A percentile compares a stretch with the other conserved stretches of the same genome.
phyloP scores from a whole-genome alignment of 202 grass and related monocot species.

The Elaeis oleifera region DNA sequence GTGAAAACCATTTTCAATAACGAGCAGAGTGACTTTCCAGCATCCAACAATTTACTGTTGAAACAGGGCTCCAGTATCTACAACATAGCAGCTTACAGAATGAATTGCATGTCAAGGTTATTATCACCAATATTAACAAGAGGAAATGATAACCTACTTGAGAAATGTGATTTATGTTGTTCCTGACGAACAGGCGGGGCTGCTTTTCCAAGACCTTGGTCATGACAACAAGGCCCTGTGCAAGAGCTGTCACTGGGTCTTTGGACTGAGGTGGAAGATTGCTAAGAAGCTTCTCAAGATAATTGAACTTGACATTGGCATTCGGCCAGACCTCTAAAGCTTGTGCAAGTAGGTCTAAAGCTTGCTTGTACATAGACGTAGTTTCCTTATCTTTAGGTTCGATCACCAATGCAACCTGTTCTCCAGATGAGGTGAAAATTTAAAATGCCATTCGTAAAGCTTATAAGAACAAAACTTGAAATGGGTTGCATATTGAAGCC shows the following conservation, averaged over 20 bases:
- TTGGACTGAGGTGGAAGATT: conserved; percentile 87
- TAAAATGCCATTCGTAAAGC: conserved; percentile 1
- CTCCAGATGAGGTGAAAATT: conserved; percentile 23
- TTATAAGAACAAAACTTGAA: not conserved
- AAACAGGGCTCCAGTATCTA: conserved; percentile 97
- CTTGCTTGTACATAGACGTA: conserved; percentile 91
- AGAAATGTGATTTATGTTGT: conserved; percentile 98
- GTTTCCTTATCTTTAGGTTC: conserved; percentile 97
- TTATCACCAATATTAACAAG: too few relatives aligned
- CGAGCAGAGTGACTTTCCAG: conserved; percentile 90
- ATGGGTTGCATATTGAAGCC: too few relatives aligned
- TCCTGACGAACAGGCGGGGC: conserved; percentile 91
- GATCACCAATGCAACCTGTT: conserved; percentile 89
- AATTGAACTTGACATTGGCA: conserved; percentile 99
- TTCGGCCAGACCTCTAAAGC: conserved; percentile 97
- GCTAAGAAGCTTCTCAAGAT: conserved; percentile 91
- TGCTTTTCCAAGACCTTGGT: conserved; percentile 99
- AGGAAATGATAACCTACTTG: conserved; percentile 43
- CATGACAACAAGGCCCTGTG: conserved; percentile 99
- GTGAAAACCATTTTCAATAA: conserved; percentile 95
- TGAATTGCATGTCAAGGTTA: not conserved
- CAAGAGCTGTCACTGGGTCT: conserved; percentile 86
- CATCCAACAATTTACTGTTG: conserved; percentile 88
- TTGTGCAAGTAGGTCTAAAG: conserved; percentile 83
- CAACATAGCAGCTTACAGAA: conserved; percentile 12